Evolutionary conservation across 2,329 filamentous ascomycete species (phyloP).

Genomic region (Exophiala mesophila): DNA sequence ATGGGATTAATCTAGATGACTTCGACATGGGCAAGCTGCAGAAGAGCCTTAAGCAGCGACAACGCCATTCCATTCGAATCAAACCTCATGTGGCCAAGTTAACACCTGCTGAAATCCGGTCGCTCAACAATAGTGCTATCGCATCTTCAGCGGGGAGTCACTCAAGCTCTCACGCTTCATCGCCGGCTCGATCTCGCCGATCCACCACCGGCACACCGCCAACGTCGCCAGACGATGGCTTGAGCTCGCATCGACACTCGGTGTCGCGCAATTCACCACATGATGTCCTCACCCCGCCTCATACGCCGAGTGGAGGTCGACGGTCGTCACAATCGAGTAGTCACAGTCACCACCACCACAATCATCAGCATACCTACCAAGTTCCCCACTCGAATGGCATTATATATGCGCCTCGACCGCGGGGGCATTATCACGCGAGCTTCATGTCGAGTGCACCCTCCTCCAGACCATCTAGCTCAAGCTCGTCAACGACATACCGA

Average conservation of each 20-base stretch:
- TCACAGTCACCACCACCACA: slow-evolving; percentile 10
- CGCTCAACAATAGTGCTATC: slow-evolving; percentile 23
- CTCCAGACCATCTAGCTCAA: slow-evolving; percentile 23
- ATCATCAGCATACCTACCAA: neutral
- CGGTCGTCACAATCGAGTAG: slow-evolving; percentile 19
- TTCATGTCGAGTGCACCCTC: slow-evolving; percentile 16
- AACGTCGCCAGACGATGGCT: slow-evolving; percentile 14
- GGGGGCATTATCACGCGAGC: slow-evolving; percentile 19
- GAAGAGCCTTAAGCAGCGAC: slow-evolving; percentile 25
- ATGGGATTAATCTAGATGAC: slow-evolving; percentile 17
- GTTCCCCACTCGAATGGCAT: slow-evolving; percentile 11
- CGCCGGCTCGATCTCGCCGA: slow-evolving; percentile 12
- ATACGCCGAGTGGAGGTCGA: slow-evolving; percentile 18
- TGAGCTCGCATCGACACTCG: slow-evolving; percentile 4
- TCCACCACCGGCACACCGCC: slow-evolving; percentile 21
- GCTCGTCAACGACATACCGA: slow-evolving; percentile 22
- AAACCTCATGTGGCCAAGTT: slow-evolving; percentile 23
- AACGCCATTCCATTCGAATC: slow-evolving; percentile 18
- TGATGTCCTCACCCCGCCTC: slow-evolving; percentile 21
- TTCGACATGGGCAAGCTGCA: slow-evolving; percentile 27
- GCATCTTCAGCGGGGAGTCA: slow-evolving; percentile 20
- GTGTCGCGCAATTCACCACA: slow-evolving; percentile 12
- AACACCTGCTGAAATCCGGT: slow-evolving; percentile 26
- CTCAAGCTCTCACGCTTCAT: slow-evolving; percentile 17
- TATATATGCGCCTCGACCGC: slow-evolving; percentile 22